These are phyloP conservation scores for Lactarius pseudohatsudake DNA, from an alignment of 768 basidiomycete species.

Conservation along the genomic window DNA sequence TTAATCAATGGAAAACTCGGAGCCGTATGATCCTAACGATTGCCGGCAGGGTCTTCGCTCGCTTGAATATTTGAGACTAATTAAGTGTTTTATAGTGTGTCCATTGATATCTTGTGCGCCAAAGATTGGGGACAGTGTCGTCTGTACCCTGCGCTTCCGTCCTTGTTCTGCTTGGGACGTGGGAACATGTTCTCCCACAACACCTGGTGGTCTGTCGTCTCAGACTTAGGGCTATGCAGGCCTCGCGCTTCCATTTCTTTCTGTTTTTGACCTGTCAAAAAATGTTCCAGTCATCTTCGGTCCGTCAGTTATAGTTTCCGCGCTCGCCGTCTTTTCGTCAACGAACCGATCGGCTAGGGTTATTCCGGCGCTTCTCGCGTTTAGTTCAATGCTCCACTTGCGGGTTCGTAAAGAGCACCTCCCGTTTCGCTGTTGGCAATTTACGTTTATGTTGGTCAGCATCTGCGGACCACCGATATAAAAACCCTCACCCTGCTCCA, in stretches of 20 bases:
- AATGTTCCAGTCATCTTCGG: background rate
- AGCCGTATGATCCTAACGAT: background rate
- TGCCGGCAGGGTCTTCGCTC: background rate
- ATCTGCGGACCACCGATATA: background rate
- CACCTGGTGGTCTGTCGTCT: background rate
- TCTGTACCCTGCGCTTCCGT: background rate
- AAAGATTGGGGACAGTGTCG: background rate
- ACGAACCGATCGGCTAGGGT: background rate
- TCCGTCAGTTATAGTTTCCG: background rate
- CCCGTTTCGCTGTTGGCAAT: background rate
- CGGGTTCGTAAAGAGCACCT: too few species aligned
- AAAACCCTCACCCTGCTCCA: background rate
- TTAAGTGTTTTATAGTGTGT: background rate
- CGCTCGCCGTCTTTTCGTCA: background rate
- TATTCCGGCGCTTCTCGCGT: background rate
- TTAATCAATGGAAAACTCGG: too few species aligned
- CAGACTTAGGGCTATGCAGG: background rate
- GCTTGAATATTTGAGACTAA: background rate
- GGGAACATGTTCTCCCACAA: background rate
- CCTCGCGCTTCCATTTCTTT: background rate
- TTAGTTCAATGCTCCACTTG: background rate
- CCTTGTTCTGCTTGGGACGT: background rate
- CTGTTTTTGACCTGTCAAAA: background rate
- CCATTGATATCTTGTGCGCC: background rate
- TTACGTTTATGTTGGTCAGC: conserved; percentile 11